Evolutionary conservation across 2,329 filamentous ascomycete species (phyloP), one percentile per base, ranked within the genome.

Genomic region (Simplicillium sp.): DNA sequence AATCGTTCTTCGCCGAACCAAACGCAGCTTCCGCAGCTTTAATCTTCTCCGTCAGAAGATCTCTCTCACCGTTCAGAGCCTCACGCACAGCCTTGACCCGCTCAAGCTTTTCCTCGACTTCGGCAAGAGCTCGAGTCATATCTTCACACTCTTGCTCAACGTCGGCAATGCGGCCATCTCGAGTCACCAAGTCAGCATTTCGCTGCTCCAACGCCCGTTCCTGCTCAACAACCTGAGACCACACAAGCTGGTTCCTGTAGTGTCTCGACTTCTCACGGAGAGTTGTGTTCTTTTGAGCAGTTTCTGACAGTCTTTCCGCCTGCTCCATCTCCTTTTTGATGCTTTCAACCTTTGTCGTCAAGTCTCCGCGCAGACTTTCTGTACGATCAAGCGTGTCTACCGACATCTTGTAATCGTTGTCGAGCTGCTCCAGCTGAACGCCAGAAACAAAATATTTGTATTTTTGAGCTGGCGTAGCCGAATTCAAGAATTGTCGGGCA

Each of bases 401-500:
- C 12, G 96, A 79, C 43, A 95, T 68, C 44, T 81, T 77, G 60
- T 98, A 98, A 55, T 98, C 92, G 46, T 87, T 82, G 56, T 95
- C 87, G 9, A 98, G 72, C 51, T 90, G 83, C 57, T 97, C 87
- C 1, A 98, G 75, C 53, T 97, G 89, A 1, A 95, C 94, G 18
- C 92, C 92, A 52, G 89, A 87, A 45, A 95, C 76, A 56, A 98
- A 98, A 54, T 96, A 96, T 50, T 87, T 92, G 70, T 97, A 98
- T 58, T 98, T 98, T 45, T 90, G 81, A 3, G 76, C 67, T 1
- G 88, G 77, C 3, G 80, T 84, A 11, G 92, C 90, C 29, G 82
- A 77, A 54, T 90, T 94, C 34, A 98, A 73, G 53, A 98, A 98
- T 44, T 94, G 85, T 11, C 92, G 80, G 11, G 92, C 92, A 61